Percentiles rank a stretch among this genome's conserved stretches.
Conservation (phyloP, 164 flowering plant species). For the Houttuynia cordata region DNA sequence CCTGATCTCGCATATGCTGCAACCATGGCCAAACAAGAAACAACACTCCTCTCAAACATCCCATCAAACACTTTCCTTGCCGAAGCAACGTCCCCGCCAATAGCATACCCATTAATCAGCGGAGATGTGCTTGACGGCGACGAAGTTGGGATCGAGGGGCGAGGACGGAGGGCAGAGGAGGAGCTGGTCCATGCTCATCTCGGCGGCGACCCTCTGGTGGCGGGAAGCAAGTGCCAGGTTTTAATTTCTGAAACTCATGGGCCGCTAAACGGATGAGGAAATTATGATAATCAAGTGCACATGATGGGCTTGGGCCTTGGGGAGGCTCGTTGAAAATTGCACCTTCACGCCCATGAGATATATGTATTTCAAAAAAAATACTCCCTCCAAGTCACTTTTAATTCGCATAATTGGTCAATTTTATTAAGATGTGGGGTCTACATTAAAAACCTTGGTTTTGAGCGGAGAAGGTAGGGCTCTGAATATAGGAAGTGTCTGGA, state of each 20-base stretch:
- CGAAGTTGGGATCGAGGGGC: conserved; percentile 17
- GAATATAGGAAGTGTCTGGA: no score
- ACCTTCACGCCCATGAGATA: no score
- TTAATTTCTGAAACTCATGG: neutral
- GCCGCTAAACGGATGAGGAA: no score
- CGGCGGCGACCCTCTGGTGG: conserved; percentile 12
- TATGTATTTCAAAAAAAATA: no score
- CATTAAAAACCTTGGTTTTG: no score
- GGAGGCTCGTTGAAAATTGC: no score
- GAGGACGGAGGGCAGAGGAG: conserved; percentile 18
- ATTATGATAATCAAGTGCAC: no score
- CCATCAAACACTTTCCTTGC: conserved; percentile 22
- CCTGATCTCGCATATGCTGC: conserved; percentile 23
- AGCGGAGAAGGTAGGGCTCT: no score
- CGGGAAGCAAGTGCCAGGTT: conserved; percentile 16
- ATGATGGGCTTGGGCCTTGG: no score
- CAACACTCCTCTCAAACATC: conserved; percentile 22
- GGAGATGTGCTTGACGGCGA: conserved; percentile 30
- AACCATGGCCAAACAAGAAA: conserved; percentile 29
- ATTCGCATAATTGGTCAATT: no score
- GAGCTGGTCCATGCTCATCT: conserved; percentile 21
- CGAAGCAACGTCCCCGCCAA: conserved; percentile 16
- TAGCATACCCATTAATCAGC: conserved; percentile 19
- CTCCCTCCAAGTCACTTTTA: no score
- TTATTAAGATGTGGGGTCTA: no score